A percentile compares a stretch with the other conserved stretches of the same genome.
phyloP scores from a whole-genome alignment of 1,139 yeast species.

The Hyphopichia khmerensis region DNA sequence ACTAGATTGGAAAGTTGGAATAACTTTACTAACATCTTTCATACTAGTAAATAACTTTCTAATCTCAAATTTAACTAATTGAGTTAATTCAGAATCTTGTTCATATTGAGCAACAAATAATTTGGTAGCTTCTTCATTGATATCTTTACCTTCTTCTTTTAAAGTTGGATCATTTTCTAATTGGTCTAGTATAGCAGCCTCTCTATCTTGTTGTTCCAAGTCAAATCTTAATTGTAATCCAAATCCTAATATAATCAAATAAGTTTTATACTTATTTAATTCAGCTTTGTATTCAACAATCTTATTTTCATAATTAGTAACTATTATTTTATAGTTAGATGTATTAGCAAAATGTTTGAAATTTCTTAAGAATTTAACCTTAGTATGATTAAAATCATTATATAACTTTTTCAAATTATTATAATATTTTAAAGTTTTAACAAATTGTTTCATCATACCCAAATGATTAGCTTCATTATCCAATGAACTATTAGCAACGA shows the following conservation, averaged over 20 bases:
- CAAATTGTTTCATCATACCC: slow-evolving; percentile 49
- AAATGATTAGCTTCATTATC: slow-evolving; percentile 30
- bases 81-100: slow-evolving; percentile 32
- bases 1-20: slow-evolving; percentile 38
- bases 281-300: slow-evolving; percentile 44
- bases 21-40: slow-evolving; percentile 36
- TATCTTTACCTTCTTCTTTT: slow-evolving; percentile 7
- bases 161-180: slow-evolving; percentile 6
- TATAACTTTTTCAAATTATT: slow-evolving; percentile 39
- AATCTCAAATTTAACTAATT: slow-evolving; percentile 38
- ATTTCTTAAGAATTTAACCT: slow-evolving; percentile 28
- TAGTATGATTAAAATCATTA: slow-evolving; percentile 33
- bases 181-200: slow-evolving; percentile 7
- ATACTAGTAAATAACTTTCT: slow-evolving; percentile 33
- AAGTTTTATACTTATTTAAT: slow-evolving; percentile 44
- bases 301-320: slow-evolving; percentile 40
- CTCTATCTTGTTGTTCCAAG: slow-evolving; percentile 34
- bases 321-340: slow-evolving; percentile 36
- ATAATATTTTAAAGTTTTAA: slow-evolving; percentile 44
- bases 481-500: slow-evolving; percentile 16
- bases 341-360: slow-evolving; percentile 25
- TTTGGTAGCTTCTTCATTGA: slow-evolving; percentile 8
- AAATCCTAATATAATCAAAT: slow-evolving; percentile 45
- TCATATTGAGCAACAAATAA: slow-evolving; percentile 5
- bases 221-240: slow-evolving; percentile 50